Evolutionary conservation across 2,329 filamentous ascomycete genomes (phyloP), one percentile per base, ranked within the genome.

Genomic region (Sporothrix schenckii): DNA sequence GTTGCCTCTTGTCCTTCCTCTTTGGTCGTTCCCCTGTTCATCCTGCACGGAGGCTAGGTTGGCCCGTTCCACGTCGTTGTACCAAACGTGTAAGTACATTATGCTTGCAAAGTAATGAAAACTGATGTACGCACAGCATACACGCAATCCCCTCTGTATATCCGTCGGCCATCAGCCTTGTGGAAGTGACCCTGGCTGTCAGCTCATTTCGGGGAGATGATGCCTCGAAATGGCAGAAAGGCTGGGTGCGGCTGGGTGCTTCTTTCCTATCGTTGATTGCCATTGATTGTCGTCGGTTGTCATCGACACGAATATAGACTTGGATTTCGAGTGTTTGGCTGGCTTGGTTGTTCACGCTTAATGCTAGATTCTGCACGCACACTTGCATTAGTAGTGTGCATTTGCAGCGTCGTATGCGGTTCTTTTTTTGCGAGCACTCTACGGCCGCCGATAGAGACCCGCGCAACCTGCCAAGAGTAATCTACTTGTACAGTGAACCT

Each of bases 321-420:
- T 44, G 41, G 9, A 44, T 21, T 60, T 41, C 47, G 19, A 16
- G 52, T 30, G 58, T 61, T 39, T 61, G 58, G 39, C n/a, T 60
- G 56, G 56, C 34, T 19, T 30, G 39, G 58, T 11, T 39, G 47
- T 54, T 39, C 50, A 67, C 27, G 39, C 52, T 27, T 60, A 4
- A 58, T 68, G 66, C 66, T 16, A 68, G 66, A 68, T 68, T 53
- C 53, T 68, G 66, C 66, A 68, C 44, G 66, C n/a, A 39, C 50
- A 30, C 50, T 21, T 56, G 30, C 58, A 21, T 47, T 19, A 24
- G 24, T 68, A 56, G 66, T 68, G 52, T n/a, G 11, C 34, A 7
- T n/a, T 49, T 49, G 41, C 66, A 44, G 52, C 50, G 52, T 68
- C 52, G 66, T 49, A 68, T 56, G 66, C 63, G 61, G 24, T 44